These are phyloP conservation scores for Sedum album DNA, from an alignment of 164 flowering plant species.

Conservation along the genomic window DNA sequence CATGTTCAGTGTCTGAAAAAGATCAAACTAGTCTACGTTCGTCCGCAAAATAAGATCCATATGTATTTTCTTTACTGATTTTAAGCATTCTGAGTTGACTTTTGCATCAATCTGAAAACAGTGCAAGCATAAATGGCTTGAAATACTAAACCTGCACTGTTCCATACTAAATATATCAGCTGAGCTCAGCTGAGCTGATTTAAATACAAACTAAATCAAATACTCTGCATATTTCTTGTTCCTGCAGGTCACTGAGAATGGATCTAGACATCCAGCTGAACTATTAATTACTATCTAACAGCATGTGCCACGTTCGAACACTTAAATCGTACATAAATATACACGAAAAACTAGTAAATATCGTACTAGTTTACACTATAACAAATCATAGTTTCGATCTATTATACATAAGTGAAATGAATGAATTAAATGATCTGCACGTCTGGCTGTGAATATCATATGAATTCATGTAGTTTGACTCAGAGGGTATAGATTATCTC, in stretches of 20 bases:
- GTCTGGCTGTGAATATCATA: background rate
- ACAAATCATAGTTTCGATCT: background rate
- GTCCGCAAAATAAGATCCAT: background rate
- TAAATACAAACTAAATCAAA: background rate
- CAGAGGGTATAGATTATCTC: background rate
- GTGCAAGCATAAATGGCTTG: background rate
- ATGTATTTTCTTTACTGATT: background rate
- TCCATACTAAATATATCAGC: background rate
- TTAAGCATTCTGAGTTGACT: conserved; percentile 2
- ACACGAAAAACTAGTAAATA: background rate
- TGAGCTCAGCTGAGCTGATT: no score
- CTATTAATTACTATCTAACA: background rate
- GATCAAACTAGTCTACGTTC: background rate
- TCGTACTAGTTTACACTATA: background rate
- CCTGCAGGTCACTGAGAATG: background rate
- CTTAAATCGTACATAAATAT: background rate
- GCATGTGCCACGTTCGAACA: background rate
- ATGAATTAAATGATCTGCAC: background rate
- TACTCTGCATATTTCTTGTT: background rate
- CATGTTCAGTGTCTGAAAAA: background rate
- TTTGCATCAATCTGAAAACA: background rate
- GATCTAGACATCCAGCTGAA: background rate
- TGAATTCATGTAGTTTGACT: background rate
- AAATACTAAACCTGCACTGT: background rate
- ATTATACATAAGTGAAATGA: background rate